Conservation (phyloP, 495 filamentous ascomycete genomes). For the Penicillium alfredii region DNA sequence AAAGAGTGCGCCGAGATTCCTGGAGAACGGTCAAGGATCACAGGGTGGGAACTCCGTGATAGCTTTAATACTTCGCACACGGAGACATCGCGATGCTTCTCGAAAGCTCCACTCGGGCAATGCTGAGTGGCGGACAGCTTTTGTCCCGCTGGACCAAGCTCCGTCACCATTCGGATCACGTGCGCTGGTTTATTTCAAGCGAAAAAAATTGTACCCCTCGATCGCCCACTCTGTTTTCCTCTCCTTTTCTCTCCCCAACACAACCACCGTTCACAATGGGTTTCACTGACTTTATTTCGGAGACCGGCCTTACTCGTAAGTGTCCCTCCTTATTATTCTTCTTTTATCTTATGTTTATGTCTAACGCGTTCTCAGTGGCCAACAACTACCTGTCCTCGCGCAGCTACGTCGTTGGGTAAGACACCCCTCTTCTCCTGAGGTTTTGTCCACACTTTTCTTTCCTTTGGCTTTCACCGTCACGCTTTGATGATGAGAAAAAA, state of each 20-base stretch:
- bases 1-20: too few species aligned
- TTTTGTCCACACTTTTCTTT: conserved; percentile 7
- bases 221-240: conserved; percentile 22
- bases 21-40: too few species aligned
- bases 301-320: conserved; percentile 81
- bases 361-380: too few species aligned
- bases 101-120: conserved; percentile 35
- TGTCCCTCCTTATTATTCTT: too few species aligned
- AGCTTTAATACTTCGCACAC: conserved; percentile 17
- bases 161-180: conserved; percentile 31
- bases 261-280: conserved; percentile 63
- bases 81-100: conserved; percentile 35
- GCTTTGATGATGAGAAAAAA: conserved; percentile 74
- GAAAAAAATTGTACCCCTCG: conserved; percentile 39
- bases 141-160: conserved; percentile 24
- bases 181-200: conserved; percentile 24
- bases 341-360: too few species aligned
- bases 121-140: conserved; percentile 31
- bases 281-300: conserved; percentile 87
- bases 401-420: conserved; percentile 92
- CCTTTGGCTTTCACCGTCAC: conserved; percentile 10
- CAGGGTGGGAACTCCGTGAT: conserved; percentile 1
- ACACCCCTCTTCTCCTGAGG: conserved; percentile 13
- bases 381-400: conserved; percentile 86
- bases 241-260: conserved; percentile 17